Base-by-base conservation (phyloP, 306 rosid genomes). In the Begonia fuchsioides region DNA sequence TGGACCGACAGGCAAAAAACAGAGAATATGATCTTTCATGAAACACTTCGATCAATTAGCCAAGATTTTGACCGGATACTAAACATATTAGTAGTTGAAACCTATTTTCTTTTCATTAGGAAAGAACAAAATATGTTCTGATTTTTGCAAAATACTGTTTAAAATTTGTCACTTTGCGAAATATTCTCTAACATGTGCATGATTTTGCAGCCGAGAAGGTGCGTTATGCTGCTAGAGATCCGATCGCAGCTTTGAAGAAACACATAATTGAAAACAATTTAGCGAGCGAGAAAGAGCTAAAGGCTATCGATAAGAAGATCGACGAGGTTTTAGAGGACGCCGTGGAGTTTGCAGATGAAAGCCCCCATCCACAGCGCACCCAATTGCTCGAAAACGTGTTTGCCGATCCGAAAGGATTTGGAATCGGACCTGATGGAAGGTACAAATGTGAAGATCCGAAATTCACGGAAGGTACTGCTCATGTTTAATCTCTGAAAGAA, bases 361-460 rank as follows among this genome's bases (percentile, higher is more conserved):
- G 98, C 56, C 94, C 96, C 12, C 72, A 2, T 58, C 98, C 98
- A 32, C 61, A 20, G 0, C 95, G 96, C 60, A 79, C 81, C 73
- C 98, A 92, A 81, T 88, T 92, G 55, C 75, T 92, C 44, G 96
- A 92, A 79, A 85, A 92, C 41, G 98, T 92, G 18, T 92, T 92
- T 69, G 94, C 93, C 9, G 98, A 92, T 79, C 94, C 98, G 2
- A 92, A 85, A 63, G 98, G 98, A 44, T 92, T 92, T 60, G 98
- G 98, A 56, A 92, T 92, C 11, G 98, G 87, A 32, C 95, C 95
- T 15, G 98, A 92, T 66, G 98, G 98, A 10, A 75, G 44, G 61
- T 92, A 85, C 72, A 82, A 96, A 76, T 92, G 98, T 18, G 94
- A 92, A 81, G 98, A 92, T 77, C 98, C 98, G 49, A 92, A 85